These are phyloP conservation scores for Apophysomyces trapeziformis DNA, from an alignment of 371 early-diverging fungal species.

Conservation along the genomic window DNA sequence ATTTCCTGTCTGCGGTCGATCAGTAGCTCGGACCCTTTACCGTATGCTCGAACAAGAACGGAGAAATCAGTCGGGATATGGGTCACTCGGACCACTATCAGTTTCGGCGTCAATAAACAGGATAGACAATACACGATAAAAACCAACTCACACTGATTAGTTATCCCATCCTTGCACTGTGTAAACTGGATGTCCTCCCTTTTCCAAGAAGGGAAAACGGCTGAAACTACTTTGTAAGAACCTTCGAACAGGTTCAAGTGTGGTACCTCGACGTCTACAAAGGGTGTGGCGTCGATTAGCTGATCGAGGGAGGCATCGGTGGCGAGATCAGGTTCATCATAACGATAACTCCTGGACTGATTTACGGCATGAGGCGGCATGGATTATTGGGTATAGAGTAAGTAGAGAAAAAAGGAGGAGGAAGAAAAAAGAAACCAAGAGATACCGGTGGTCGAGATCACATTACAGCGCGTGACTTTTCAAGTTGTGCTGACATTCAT, in stretches of 20 bases:
- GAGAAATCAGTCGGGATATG: conserved; percentile 64
- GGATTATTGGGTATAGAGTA: not conserved
- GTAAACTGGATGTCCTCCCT: conserved; percentile 60
- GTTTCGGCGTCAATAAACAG: not conserved
- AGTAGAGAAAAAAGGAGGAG: conserved; percentile 8
- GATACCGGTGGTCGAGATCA: not conserved
- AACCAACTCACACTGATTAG: conserved; percentile 77
- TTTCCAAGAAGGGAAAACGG: conserved; percentile 81
- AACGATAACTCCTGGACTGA: conserved; percentile 6
- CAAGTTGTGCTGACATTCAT: conserved; percentile 17
- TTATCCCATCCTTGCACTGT: conserved; percentile 93
- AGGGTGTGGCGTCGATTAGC: conserved; percentile 54
- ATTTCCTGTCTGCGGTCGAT: conserved; percentile 92
- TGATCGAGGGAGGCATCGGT: conserved; percentile 28
- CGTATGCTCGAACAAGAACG: conserved; percentile 89
- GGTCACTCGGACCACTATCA: conserved; percentile 75
- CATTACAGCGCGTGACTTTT: conserved; percentile 10
- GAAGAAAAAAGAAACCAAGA: conserved; percentile 16
- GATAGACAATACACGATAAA: not conserved
- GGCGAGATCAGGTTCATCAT: conserved; percentile 5
- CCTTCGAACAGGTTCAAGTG: conserved; percentile 68
- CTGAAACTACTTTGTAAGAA: conserved; percentile 56
- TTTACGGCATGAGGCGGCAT: conserved; percentile 12
- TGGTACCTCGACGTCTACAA: conserved; percentile 57
- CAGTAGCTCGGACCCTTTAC: conserved; percentile 81